Percentiles rank a stretch among this genome's conserved stretches.
These are phyloP conservation scores for Eremochloa ophiuroides DNA, from an alignment of 176 grass and related monocot species.

Conservation along the genomic window DNA sequence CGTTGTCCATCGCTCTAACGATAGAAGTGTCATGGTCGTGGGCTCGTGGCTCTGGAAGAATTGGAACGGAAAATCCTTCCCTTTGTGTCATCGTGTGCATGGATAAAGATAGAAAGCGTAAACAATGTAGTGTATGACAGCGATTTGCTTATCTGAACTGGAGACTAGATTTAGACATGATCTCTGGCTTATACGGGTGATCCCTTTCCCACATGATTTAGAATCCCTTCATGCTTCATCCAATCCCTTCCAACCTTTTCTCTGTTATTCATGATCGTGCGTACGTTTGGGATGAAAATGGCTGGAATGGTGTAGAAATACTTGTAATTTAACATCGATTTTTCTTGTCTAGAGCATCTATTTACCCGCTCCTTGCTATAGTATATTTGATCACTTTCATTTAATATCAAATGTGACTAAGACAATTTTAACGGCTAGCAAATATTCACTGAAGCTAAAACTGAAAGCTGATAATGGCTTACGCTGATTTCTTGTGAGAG, in stretches of 20 bases:
- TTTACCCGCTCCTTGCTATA: neutral
- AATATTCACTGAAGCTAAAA: no score
- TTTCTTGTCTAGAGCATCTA: neutral
- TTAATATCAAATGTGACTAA: neutral
- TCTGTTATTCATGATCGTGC: neutral
- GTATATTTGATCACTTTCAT: neutral
- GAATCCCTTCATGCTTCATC: neutral
- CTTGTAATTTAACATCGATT: neutral
- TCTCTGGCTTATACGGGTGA: neutral
- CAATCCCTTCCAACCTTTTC: neutral
- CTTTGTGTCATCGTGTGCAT: slow-evolving; percentile 25
- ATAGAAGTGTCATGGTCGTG: neutral
- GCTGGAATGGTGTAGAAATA: neutral
- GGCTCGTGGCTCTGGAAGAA: slow-evolving; percentile 15
- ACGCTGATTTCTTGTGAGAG: no score
- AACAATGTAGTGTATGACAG: slow-evolving; percentile 13
- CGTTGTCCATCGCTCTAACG: neutral
- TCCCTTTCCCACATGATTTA: neutral
- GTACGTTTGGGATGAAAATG: neutral
- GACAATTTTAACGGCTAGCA: neutral
- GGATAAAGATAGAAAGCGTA: slow-evolving; percentile 31
- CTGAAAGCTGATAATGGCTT: no score
- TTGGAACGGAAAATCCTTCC: slow-evolving; percentile 4
- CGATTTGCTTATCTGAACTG: neutral
- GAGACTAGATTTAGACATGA: neutral